phyloP scores from a whole-genome alignment of 179 eudicot species.

The Spergularia azorica region DNA sequence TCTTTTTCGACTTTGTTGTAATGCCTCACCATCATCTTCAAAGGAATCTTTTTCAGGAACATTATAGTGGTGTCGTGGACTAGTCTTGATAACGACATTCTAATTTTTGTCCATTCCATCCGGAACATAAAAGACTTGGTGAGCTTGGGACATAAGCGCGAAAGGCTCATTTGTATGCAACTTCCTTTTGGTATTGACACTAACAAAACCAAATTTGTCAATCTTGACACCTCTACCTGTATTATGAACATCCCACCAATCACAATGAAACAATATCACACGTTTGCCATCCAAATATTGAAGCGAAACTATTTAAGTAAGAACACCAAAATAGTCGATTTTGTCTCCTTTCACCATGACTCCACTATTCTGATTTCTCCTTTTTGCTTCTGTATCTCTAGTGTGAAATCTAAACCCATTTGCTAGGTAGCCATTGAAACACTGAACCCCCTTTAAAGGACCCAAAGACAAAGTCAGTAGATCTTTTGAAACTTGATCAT shows the following conservation, averaged over 20 bases:
- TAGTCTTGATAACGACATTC: background rate
- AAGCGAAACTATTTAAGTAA: background rate
- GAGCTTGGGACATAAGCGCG: too few species aligned
- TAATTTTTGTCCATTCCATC: background rate
- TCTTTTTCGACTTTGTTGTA: background rate
- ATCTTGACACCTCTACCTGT: too few species aligned
- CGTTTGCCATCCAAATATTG: background rate
- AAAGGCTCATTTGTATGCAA: too few species aligned
- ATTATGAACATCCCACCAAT: too few species aligned
- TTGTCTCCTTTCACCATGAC: constrained; percentile 16
- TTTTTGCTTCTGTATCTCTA: background rate
- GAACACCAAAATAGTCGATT: background rate
- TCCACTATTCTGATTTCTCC: constrained; percentile 24
- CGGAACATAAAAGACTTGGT: too few species aligned
- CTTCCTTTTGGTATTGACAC: too few species aligned
- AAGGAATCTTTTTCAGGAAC: background rate
- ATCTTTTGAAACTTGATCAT: background rate
- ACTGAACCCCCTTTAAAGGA: background rate
- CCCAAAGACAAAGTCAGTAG: background rate
- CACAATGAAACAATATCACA: too few species aligned
- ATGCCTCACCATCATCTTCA: constrained; percentile 12
- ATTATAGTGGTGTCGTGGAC: background rate
- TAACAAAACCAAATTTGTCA: too few species aligned
- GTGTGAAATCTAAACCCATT: constrained; percentile 28
- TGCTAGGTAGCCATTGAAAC: background rate